Evolutionary conservation across 768 basidiomycete species (phyloP), one percentile per base, ranked within the genome.

Genomic region (Phanerochaete carnosa): DNA sequence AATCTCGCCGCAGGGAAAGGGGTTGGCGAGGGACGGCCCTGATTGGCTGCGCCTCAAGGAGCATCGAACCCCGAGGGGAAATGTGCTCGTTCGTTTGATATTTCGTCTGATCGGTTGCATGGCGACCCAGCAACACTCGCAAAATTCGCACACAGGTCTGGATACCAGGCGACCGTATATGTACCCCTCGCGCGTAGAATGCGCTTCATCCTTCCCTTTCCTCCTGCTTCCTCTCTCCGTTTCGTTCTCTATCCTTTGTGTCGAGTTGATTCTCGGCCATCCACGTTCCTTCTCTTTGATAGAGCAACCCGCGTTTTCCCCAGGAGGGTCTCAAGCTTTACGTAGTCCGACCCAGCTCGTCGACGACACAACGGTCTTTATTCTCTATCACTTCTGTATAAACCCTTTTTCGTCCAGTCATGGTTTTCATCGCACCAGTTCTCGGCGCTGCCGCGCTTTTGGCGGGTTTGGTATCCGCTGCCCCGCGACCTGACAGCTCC

Each of bases 211-310:
- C 62, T 60, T 66, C 65, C 68, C 65, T 68, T 64, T 63, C 66
- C 69, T 67, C 65, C 66, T 68, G 63, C 59, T 66, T 64, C 65
- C 64, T 66, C 68, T 64, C 67, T 66, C 69, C 68, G 74, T 71
- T 72, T 67, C 64, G 72, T 69, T 62, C 55, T 68, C 67, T 75
- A 72, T 75, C 78, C 74, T 72, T 75, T 55, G 45, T 71, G 82
- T 85, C 85, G 84, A 84, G 82, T 87, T 81, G 88, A 84, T 76
- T 77, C 77, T 84, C 84, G 81, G 82, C 84, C 77, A 73, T 70
- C 66, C 76, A 75, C 75, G 79, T 85, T 84, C 77, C 71, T 83
- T 81, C 75, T 60, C 86, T 88, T 89, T 82, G 87, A 86, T 74
- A 89, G 87, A 86, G 83, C 76, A 70, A 69, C 70, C 74, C 76